Evolutionary conservation across 192 early-diverging fungal genomes (phyloP).

Genomic region (Dissophora globulifera): DNA sequence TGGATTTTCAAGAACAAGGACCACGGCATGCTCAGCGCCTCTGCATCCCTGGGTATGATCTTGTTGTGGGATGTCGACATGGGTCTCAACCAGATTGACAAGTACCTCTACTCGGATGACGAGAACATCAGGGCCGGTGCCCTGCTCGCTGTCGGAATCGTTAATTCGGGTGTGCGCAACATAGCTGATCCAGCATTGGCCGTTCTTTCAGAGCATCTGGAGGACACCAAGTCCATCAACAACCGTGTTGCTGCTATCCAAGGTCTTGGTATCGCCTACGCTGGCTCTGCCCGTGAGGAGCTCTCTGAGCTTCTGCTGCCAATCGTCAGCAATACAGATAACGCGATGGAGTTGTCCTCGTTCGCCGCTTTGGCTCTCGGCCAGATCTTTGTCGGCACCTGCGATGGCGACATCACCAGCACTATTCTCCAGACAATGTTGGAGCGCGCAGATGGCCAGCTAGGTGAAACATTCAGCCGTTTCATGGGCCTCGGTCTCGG

Average conservation of each 20-base stretch:
- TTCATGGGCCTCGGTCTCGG: constrained; percentile 96
- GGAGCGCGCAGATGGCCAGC: constrained; percentile 87
- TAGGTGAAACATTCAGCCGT: constrained; percentile 88
- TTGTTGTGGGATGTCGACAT: constrained; percentile 94
- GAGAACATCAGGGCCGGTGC: constrained; percentile 93
- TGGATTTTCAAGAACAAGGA: constrained; percentile 99
- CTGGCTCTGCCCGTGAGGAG: constrained; percentile 88
- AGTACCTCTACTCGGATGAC: constrained; percentile 91
- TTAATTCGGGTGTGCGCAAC: constrained; percentile 89
- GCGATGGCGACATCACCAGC: constrained; percentile 90
- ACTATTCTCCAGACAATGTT: constrained; percentile 94
- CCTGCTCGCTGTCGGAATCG: constrained; percentile 92
- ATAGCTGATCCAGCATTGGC: constrained; percentile 94
- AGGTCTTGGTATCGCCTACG: constrained; percentile 94
- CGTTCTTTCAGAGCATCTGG: constrained; percentile 84
- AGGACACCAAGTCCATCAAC: constrained; percentile 62
- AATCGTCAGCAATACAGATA: constrained; percentile 78
- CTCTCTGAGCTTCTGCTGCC: constrained; percentile 85
- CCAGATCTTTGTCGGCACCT: constrained; percentile 90
- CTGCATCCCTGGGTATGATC: constrained; percentile 94
- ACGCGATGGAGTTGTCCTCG: constrained; percentile 90
- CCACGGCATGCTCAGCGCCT: constrained; percentile 93
- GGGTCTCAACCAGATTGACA: constrained; percentile 93
- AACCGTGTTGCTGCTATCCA: constrained; percentile 82
- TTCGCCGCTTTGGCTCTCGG: constrained; percentile 92